Evolutionary conservation across 1,284 basidiomycete genomes (phyloP), one percentile per base, ranked within the genome.

Genomic region (Mrakiaceae sp.): DNA sequence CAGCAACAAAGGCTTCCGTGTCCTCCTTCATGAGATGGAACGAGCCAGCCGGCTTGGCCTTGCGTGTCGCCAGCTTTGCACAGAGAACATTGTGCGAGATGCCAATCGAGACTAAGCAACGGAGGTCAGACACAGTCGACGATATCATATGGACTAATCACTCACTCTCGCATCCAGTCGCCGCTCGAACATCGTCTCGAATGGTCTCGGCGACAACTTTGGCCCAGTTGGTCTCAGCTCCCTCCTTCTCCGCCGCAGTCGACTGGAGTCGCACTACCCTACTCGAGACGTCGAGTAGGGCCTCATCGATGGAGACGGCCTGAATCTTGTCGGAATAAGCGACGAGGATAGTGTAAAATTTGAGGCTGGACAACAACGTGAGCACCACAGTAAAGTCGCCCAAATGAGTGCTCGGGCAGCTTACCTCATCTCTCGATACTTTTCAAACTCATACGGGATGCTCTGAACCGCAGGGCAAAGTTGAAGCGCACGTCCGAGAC

Each of bases 271-370:
- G 74, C 1, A 72, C 81, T 53, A 90, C 83, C 0, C 83, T 82
- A 8, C 78, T 82, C 0, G 89, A 87, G 4, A 94, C 90, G 65
- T 98, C 94, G 67, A 98, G 83, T 9, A 98, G 80, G 0, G 92
- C 94, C 74, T 98, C 95, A 70, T 98, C 95, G 1, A 98, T 88
- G 5, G 91, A 95, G 1, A 97, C 94, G 0, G 94, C 93, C 77
- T 98, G 87, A 4, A 98, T 80, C 69, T 94, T 90, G 71, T 97
- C 92, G 4, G 91, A 88, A 70, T 90, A 85, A 0, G 81, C 79
- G 82, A 97, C 88, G 27, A 98, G 80, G 62, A 96, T 87, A 1
- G 89, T 89, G 76, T 98, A 98, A 73, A 98, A 96, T 48, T 87
- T 82, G 56, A 92, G 76, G 9, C 63, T 66, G 50, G 16, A 27